Percentiles rank a stretch among this genome's conserved stretches.
These are phyloP conservation scores for Xylaria flabelliformis DNA, from an alignment of 495 filamentous ascomycete species.

Conservation along the genomic window DNA sequence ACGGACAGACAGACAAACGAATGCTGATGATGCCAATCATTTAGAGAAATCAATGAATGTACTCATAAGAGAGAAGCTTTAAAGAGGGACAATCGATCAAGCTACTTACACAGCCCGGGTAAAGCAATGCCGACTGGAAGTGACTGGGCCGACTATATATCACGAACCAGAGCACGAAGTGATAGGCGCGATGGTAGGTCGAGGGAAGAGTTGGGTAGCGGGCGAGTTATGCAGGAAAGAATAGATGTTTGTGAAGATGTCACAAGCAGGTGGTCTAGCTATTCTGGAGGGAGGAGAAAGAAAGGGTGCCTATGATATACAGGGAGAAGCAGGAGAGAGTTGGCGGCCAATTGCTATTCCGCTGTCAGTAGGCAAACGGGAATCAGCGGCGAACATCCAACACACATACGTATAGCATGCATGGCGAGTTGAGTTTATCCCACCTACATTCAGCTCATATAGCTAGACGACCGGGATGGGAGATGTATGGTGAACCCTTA, in stretches of 20 bases:
- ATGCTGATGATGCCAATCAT: constrained; percentile 9
- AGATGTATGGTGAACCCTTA: background rate
- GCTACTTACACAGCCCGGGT: constrained; percentile 20
- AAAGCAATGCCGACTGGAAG: background rate
- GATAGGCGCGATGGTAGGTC: background rate
- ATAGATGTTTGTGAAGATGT: background rate
- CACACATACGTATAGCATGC: constrained; percentile 14
- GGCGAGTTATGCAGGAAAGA: background rate
- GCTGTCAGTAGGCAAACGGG: background rate
- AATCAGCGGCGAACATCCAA: background rate
- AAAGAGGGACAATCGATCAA: constrained; percentile 8
- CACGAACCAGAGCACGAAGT: background rate
- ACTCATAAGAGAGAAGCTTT: background rate
- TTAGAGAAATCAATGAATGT: constrained; percentile 10
- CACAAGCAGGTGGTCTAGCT: background rate
- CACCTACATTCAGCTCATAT: background rate
- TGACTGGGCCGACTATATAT: background rate
- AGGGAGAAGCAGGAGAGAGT: constrained; percentile 5
- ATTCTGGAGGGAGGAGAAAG: background rate
- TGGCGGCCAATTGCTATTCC: background rate
- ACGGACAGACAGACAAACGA: background rate
- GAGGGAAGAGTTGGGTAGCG: background rate
- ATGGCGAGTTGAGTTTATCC: constrained; percentile 5
- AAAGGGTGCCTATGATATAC: constrained; percentile 4
- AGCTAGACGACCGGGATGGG: background rate